Conservation (phyloP, 306 rosid genomes). For the Lupinus albus region DNA sequence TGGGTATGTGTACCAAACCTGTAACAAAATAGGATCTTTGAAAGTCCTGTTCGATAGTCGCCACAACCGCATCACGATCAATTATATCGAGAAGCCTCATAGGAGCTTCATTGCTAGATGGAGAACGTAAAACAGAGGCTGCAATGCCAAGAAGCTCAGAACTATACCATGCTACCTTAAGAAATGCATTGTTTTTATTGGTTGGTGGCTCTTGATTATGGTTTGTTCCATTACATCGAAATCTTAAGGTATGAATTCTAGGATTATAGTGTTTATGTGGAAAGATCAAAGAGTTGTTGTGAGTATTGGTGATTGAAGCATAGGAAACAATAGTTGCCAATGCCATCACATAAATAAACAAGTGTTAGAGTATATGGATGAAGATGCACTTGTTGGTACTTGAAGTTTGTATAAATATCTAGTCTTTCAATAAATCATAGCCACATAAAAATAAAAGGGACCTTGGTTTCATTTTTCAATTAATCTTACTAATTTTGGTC, state of each 20-base stretch:
- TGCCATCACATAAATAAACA: slow-evolving; percentile 31
- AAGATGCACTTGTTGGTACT: background rate
- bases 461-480: background rate
- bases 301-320: slow-evolving; percentile 45
- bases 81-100: slow-evolving; percentile 45
- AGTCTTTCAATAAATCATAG: slow-evolving; percentile 10
- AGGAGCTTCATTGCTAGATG: slow-evolving; percentile 47
- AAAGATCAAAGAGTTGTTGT: slow-evolving; percentile 24
- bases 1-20: too few relatives aligned
- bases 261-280: slow-evolving; percentile 39
- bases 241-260: slow-evolving; percentile 34
- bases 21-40: too few relatives aligned
- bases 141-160: slow-evolving; percentile 90
- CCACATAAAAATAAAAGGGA: slow-evolving; percentile 38
- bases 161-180: slow-evolving; percentile 84
- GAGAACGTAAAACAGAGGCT: slow-evolving; percentile 72
- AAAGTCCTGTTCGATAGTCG: too few relatives aligned
- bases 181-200: slow-evolving; percentile 50
- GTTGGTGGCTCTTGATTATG: slow-evolving; percentile 50
- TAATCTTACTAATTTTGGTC: too few relatives aligned
- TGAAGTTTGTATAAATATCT: slow-evolving; percentile 42
- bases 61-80: slow-evolving; percentile 58
- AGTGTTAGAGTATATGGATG: too few relatives aligned
- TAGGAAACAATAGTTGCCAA: slow-evolving; percentile 49
- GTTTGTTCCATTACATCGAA: slow-evolving; percentile 62